Base-by-base conservation (phyloP, 2,329 filamentous ascomycete species). In the Hypoxylon sp. region DNA sequence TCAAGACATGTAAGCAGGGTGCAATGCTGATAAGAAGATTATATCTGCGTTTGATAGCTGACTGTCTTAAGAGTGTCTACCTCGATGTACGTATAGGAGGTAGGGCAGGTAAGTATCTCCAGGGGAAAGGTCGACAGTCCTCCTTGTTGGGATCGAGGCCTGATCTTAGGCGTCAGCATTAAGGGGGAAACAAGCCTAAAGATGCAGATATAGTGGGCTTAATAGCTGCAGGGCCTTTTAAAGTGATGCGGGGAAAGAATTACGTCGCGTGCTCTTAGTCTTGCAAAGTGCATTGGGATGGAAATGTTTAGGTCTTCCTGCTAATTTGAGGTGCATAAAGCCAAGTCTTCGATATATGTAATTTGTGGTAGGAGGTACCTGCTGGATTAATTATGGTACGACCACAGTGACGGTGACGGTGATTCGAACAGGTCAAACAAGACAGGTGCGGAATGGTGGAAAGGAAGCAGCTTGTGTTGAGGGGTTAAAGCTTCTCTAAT, bases 401-500 rank as follows among this genome's bases (percentile, higher is more conserved):
- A n/a, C n/a, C n/a, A n/a, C n/a, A n/a, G n/a, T n/a, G n/a, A n/a
- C n/a, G n/a, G n/a, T n/a, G n/a, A n/a, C n/a, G n/a, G n/a, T n/a
- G n/a, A n/a, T n/a, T n/a, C n/a, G n/a, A n/a, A n/a, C n/a, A 17
- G n/a, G 13, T 25, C 26, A 21, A 35, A 36, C 31, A 27, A 29
- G 41, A 21, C 34, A 26, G 40, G 6, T 17, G 12, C 40, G 11
- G 40, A 37, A 37, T 38, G 23, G 34, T 51, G 32, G 47, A 51
- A 12, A 51, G 41, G 27, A 34, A 45, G 29, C 13, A 32, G 27
- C n/a, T n/a, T n/a, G 23, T 29, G 17, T 44, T 44, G 47, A 53
- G 59, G 62, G 59, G 44, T 56, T 60, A 46, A 59, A 55, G 63
- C 26, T 52, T 35, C 30, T 35, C 12, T 11, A n/a, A n/a, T n/a